Conservation (phyloP, 306 rosid genomes). For the Pyrus bretschneideri region DNA sequence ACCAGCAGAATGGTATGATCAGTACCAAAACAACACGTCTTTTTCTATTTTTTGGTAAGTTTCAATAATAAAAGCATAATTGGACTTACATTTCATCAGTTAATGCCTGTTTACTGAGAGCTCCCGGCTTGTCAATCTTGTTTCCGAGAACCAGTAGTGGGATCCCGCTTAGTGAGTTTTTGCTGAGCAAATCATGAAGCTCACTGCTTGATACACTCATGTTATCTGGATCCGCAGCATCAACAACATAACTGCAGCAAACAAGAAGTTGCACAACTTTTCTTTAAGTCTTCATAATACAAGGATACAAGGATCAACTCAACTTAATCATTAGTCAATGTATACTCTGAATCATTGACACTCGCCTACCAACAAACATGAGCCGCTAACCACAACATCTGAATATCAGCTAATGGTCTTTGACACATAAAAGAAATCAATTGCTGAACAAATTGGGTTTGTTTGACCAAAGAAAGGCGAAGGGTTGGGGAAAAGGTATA, state of each 20-base stretch:
- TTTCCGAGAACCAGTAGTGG: constrained; percentile 84
- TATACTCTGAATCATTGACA: neutral
- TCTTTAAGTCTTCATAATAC: neutral
- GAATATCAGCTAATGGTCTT: neutral
- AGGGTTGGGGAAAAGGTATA: no score
- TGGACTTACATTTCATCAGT: constrained; percentile 74
- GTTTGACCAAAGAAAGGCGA: neutral
- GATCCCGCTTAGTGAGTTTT: constrained; percentile 70
- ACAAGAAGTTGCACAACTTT: constrained; percentile 4
- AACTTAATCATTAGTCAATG: neutral
- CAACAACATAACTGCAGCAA: constrained; percentile 76
- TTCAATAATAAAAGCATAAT: neutral
- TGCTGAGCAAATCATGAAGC: constrained; percentile 80
- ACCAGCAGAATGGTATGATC: constrained; percentile 11
- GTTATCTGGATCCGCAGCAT: constrained; percentile 88
- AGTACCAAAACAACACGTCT: constrained; percentile 5
- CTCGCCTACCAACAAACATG: neutral
- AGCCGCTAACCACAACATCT: no score
- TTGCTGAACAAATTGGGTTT: neutral
- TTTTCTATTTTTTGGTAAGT: neutral
- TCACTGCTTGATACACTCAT: constrained; percentile 66
- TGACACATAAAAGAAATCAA: neutral
- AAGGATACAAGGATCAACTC: neutral
- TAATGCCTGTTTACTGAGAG: constrained; percentile 68
- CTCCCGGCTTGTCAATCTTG: constrained; percentile 79